phyloP scores from a whole-genome alignment of 2,329 filamentous ascomycete genomes.

The Botrytis aclada region DNA sequence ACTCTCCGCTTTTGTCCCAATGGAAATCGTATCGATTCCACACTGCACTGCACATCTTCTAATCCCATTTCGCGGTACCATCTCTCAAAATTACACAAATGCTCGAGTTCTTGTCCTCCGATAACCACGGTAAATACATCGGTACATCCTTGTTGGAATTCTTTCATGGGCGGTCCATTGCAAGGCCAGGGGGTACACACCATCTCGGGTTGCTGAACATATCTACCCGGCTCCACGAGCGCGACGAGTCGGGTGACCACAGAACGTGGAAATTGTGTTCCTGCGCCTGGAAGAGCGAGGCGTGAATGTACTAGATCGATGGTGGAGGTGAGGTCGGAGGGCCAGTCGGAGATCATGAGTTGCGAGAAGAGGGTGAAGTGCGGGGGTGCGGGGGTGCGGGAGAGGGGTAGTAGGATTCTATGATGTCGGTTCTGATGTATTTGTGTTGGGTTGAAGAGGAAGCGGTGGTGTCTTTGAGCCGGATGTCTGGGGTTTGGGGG shows the following conservation, averaged over 20 bases:
- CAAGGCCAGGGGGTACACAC: not conserved
- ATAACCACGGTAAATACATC: not conserved
- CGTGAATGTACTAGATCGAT: not conserved
- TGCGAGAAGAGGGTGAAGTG: not conserved
- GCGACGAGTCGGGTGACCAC: not conserved
- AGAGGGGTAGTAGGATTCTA: not conserved
- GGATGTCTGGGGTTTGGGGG: not conserved
- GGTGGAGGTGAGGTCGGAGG: not conserved
- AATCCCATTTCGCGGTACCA: not conserved
- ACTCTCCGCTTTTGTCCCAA: not conserved
- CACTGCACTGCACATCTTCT: not conserved
- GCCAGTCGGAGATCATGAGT: not conserved
- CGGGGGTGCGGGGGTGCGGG: not conserved
- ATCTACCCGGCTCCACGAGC: not conserved
- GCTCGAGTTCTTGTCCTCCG: not conserved
- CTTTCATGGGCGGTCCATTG: not conserved
- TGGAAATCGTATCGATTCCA: not conserved
- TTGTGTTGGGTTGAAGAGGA: not conserved
- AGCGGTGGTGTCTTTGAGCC: not conserved
- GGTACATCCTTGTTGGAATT: not conserved
- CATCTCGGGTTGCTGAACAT: not conserved
- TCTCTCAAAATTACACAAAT: not conserved
- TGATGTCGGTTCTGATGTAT: not conserved
- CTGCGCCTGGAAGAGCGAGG: not conserved
- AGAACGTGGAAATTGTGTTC: not conserved